Conservation (phyloP, 306 rosid species). For the Gillenia trifoliata region DNA sequence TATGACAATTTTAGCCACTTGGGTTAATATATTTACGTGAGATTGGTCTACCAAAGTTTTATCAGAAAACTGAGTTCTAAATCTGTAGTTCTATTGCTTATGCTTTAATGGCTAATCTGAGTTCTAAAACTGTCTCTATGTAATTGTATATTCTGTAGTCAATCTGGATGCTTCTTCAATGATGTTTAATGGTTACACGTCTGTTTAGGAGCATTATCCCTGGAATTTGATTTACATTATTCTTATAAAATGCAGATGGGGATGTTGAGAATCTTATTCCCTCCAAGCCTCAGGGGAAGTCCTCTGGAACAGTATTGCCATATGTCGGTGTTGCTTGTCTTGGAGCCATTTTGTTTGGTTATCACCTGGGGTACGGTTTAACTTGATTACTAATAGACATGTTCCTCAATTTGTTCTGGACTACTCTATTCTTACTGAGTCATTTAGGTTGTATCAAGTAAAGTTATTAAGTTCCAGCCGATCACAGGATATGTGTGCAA, state of each 20-base stretch:
- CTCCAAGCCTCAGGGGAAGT: constrained; percentile 41
- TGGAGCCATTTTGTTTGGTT: constrained; percentile 90
- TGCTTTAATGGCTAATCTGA: too few relatives aligned
- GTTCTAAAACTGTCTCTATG: neutral
- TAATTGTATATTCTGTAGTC: neutral
- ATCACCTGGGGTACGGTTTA: constrained; percentile 82
- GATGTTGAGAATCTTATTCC: constrained; percentile 57
- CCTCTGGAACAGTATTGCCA: constrained; percentile 88
- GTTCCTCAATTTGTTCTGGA: constrained; percentile 15
- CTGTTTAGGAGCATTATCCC: neutral
- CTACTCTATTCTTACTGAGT: neutral
- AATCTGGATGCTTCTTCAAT: neutral
- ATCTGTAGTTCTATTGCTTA: neutral
- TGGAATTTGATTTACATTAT: constrained; percentile 1
- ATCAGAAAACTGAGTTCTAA: neutral
- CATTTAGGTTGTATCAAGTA: neutral
- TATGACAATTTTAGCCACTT: neutral
- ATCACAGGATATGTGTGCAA: neutral
- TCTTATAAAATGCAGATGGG: constrained; percentile 53
- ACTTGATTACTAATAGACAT: neutral
- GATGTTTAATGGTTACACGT: neutral
- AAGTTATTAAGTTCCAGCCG: neutral
- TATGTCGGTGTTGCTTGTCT: constrained; percentile 93
- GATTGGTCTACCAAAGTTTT: neutral
- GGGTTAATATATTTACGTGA: neutral